These are phyloP conservation scores for Podila minutissima DNA, from an alignment of 192 early-diverging fungal genomes.

Conservation along the genomic window DNA sequence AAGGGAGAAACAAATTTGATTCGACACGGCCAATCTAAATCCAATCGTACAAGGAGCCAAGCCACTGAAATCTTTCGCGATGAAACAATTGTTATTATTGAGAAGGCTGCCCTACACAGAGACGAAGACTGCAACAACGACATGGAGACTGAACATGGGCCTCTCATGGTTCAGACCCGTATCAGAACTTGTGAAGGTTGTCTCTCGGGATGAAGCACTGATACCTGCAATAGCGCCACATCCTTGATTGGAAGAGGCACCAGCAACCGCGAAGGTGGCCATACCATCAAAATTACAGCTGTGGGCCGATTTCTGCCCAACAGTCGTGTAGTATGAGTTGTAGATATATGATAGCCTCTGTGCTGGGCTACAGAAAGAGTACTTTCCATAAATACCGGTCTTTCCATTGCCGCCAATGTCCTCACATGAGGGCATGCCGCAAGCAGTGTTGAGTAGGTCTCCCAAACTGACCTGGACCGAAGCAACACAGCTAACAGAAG, in stretches of 20 bases:
- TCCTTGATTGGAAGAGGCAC: constrained; percentile 20
- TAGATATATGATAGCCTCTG: constrained; percentile 61
- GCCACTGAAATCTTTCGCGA: neutral
- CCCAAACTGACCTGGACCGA: constrained; percentile 47
- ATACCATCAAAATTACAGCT: constrained; percentile 52
- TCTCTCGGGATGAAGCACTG: neutral
- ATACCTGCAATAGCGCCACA: constrained; percentile 9
- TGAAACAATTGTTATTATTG: too few species aligned
- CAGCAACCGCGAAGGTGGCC: constrained; percentile 20
- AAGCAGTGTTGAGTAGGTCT: constrained; percentile 52
- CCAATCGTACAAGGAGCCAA: neutral
- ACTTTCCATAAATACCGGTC: constrained; percentile 56
- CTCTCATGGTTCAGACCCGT: neutral
- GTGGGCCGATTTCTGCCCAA: constrained; percentile 30
- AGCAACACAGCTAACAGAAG: constrained; percentile 61
- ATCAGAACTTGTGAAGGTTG: neutral
- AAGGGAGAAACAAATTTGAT: constrained; percentile 6
- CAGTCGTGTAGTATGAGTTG: constrained; percentile 43
- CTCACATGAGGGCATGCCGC: constrained; percentile 52
- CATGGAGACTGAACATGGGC: neutral
- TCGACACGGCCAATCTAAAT: neutral
- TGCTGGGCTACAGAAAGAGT: constrained; percentile 54
- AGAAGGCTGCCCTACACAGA: neutral
- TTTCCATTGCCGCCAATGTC: constrained; percentile 56
- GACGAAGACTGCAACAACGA: neutral